Percentiles rank a stretch among this genome's conserved stretches.
phyloP scores from a whole-genome alignment of 2,329 filamentous ascomycete species.

The Aaosphaeria pasadenensis region DNA sequence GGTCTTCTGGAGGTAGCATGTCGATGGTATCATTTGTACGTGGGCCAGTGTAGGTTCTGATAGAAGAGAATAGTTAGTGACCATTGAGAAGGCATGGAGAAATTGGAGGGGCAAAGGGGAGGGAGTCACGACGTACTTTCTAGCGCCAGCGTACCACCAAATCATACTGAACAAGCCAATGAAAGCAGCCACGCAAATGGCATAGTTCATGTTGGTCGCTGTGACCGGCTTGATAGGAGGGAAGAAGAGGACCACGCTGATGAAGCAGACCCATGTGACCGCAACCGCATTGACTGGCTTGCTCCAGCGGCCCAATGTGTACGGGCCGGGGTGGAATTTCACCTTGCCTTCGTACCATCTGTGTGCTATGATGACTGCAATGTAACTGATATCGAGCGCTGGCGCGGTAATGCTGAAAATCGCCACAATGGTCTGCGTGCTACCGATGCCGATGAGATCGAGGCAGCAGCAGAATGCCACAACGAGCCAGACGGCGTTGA shows the following conservation, averaged over 20 bases:
- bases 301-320: conserved; percentile 56
- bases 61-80: neutral
- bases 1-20: conserved; percentile 40
- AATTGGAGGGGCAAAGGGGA: neutral
- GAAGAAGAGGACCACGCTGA: conserved; percentile 59
- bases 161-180: conserved; percentile 49
- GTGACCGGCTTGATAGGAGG: conserved; percentile 44
- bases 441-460: conserved; percentile 52
- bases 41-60: conserved; percentile 57
- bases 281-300: conserved; percentile 55
- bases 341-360: conserved; percentile 52
- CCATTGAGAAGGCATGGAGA: conserved; percentile 5
- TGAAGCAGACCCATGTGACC: conserved; percentile 61
- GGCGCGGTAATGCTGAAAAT: conserved; percentile 50
- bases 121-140: conserved; percentile 23
- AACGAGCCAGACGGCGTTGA: conserved; percentile 64
- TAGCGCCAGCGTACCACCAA: conserved; percentile 45
- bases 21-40: conserved; percentile 54
- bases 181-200: conserved; percentile 43
- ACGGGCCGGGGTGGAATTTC: conserved; percentile 56
- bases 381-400: conserved; percentile 53
- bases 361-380: conserved; percentile 60
- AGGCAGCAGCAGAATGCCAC: conserved; percentile 55
- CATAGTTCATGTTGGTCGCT: conserved; percentile 48
- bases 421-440: conserved; percentile 48